phyloP scores from a whole-genome alignment of 345 rosid species.

The Murraya paniculata region DNA sequence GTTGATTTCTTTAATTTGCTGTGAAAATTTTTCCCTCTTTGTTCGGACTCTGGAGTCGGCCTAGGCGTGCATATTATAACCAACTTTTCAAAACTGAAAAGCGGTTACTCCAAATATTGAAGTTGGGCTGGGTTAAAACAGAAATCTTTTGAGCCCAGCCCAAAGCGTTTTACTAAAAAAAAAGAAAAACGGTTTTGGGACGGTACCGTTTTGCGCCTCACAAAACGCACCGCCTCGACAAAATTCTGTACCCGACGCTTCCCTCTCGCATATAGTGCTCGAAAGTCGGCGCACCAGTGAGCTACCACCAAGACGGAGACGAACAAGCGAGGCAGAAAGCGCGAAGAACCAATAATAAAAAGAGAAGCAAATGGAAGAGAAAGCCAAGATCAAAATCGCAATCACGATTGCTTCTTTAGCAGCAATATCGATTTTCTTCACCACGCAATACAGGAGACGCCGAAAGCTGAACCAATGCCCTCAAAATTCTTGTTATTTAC shows the following conservation, averaged over 20 bases:
- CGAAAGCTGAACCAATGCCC: conserved; percentile 31
- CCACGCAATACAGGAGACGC: conserved; percentile 40
- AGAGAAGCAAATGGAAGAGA: conserved; percentile 36
- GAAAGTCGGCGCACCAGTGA: neutral
- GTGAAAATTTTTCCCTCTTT: neutral
- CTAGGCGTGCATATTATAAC: neutral
- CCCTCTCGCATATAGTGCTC: neutral
- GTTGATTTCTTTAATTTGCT: neutral
- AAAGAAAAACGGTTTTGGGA: accelerated
- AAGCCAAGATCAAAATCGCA: conserved; percentile 39
- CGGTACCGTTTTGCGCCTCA: neutral
- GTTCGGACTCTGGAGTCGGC: neutral
- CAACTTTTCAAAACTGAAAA: conserved; percentile 22
- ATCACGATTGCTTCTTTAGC: conserved; percentile 51
- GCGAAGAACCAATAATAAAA: neutral
- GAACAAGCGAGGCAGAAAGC: neutral
- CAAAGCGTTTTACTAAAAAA: neutral
- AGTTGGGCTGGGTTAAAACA: neutral
- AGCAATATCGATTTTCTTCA: conserved; percentile 43
- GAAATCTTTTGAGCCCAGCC: neutral
- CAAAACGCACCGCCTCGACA: neutral
- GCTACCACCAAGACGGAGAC: neutral
- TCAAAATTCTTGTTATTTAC: conserved; percentile 57
- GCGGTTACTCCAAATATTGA: conserved; percentile 14
- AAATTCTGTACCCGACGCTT: neutral